Base-by-base conservation (phyloP, 805 yeast genomes). In the Ogataea polymorpha region DNA sequence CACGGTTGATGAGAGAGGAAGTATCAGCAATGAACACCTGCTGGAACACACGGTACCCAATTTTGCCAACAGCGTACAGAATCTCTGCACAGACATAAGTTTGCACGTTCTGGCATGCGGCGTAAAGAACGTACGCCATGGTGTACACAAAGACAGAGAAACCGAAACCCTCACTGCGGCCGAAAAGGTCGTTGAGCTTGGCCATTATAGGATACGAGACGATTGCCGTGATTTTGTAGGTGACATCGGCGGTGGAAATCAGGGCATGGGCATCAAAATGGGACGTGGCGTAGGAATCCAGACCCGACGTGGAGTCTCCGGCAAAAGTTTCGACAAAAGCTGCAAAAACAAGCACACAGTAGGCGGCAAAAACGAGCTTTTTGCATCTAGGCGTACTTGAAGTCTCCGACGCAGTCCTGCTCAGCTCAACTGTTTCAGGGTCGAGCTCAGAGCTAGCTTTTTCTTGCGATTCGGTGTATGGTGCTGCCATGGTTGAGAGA, bases 11-110 rank as follows among this genome's bases (percentile, higher is more conserved):
- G 25, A 35, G 16, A 8, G 39, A 35, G n/a, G 29, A 23, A 7
- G 32, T 15, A 9, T 35, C 32, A 7, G 39, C 39, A n/a, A 35
- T 14, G 20, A 35, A 35, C 14, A 35, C 39, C 25, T 35, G 39
- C 25, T 35, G 39, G 26, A 35, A 35, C 11, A 35, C 32, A 20
- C 39, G 16, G 39, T 35, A 35, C n/a, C 39, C 39, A 20, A 35
- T 20, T 20, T 20, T 26, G 13, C 39, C 39, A 26, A 35, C 32
- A 6, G 39, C 39, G 20, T 35, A 35, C 10, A 35, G 32, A 8
- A 35, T 35, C 18, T 35, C 39, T 17, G 39, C 39, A 27, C 39
- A 26, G 20, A 27, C 32, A 18, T 35, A 35, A 14, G 39, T 35
- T 10, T 35, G 25, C 9, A 27, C 32, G 21, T 35, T 35, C 15